Base-by-base conservation (phyloP, 441 rosid species). In the Populus trichocarpa region DNA sequence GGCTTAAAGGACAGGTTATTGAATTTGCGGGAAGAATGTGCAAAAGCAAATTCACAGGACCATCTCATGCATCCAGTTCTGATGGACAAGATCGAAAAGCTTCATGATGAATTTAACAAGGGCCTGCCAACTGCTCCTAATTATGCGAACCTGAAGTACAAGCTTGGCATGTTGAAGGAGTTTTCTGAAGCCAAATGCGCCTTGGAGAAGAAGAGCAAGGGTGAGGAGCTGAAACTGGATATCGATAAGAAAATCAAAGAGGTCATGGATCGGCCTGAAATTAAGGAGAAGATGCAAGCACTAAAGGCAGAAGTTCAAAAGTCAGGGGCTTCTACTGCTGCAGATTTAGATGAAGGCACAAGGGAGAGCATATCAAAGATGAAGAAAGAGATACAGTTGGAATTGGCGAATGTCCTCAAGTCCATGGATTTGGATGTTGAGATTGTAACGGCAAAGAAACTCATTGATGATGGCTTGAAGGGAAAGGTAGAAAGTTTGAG, bases 121-220 rank as follows among this genome's bases (percentile, higher is more conserved):
- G 81, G 89, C 72, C 76, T 93, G 70, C 64, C 85, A 42, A 82
- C 83, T 1, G 94, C 95, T 5, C 90, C 96, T 61, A 91, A 93
- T 78, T 88, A 85, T 75, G 77, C 81, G 50, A 90, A 77, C 84
- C 85, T 95, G 76, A 87, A 86, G 80, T 81, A 86, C 71, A 95
- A 93, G 89, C 80, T 90, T 71, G 88, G 87, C 82, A 90, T 86
- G 96, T 85, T 93, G 84, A 85, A 83, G 82, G 96, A 92, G 84
- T 79, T 93, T 63, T 79, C 90, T 63, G 83, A 83, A 85, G 89
- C 90, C 82, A 90, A 92, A 83, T 83, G 79, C 67, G 74, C 86
- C 67, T 83, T 86, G 3, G 89, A 86, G 38, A 79, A 79, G 76
- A 84, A 78, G 35, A 79, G 23, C 69, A 80, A 81, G 76, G 85